Conservation (phyloP, 495 filamentous ascomycete species). For the Aspergillus coremiiformis region DNA sequence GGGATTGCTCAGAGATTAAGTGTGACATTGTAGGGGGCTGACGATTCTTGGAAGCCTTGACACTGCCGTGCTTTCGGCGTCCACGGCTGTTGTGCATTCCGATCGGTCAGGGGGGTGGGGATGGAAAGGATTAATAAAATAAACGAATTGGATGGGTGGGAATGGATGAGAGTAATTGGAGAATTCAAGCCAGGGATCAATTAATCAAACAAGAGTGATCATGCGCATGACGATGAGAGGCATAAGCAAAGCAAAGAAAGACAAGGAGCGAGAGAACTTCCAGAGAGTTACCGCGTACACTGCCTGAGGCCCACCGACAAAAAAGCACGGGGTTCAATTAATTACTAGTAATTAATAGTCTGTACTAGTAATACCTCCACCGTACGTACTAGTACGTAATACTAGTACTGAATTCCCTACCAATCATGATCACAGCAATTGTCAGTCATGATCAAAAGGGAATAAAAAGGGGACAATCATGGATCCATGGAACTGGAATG, state of each 20-base stretch:
- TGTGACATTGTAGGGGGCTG: slow-evolving; percentile 20
- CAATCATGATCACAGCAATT: neutral
- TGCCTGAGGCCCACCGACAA: neutral
- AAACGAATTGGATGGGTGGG: neutral
- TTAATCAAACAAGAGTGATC: neutral
- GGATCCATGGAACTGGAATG: too few species aligned
- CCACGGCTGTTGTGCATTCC: slow-evolving; percentile 15
- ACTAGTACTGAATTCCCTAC: too few species aligned
- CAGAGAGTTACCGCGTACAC: too few species aligned
- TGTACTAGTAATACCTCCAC: too few species aligned
- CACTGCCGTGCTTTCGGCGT: slow-evolving; percentile 18
- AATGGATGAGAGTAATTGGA: neutral
- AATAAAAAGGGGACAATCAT: neutral
- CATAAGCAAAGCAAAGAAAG: too few species aligned
- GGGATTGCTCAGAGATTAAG: slow-evolving; percentile 14
- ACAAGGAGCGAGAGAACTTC: neutral
- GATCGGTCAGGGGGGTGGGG: neutral
- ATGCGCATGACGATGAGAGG: neutral
- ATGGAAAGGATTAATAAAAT: neutral
- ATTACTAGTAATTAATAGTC: too few species aligned
- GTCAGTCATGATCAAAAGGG: slow-evolving; percentile 1
- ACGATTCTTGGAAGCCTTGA: slow-evolving; percentile 10
- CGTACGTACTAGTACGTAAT: too few species aligned
- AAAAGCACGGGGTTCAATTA: neutral
- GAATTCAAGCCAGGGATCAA: neutral